A percentile compares a stretch with the other conserved stretches of the same genome.
These are phyloP conservation scores for Albizia julibrissin DNA, from an alignment of 306 rosid genomes.

Conservation along the genomic window DNA sequence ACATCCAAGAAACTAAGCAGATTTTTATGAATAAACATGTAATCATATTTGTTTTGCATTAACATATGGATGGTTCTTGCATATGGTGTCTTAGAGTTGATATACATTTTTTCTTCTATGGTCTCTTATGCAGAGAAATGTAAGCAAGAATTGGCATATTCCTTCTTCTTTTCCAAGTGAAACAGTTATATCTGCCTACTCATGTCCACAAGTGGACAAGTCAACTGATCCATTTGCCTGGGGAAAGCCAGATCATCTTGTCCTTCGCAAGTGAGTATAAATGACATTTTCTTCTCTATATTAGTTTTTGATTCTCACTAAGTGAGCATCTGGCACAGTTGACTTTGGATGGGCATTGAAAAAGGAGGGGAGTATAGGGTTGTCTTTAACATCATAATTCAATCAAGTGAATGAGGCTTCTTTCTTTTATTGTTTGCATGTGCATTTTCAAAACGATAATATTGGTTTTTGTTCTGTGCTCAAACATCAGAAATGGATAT, in stretches of 20 bases:
- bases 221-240: conserved; percentile 85
- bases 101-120: conserved; percentile 13
- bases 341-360: conserved; percentile 9
- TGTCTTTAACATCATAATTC: conserved; percentile 20
- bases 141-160: conserved; percentile 98
- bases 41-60: conserved; percentile 29
- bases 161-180: conserved; percentile 89
- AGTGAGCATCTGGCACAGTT: conserved; percentile 15
- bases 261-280: conserved; percentile 85
- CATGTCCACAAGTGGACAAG: conserved; percentile 80
- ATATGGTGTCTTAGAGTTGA: conserved; percentile 16
- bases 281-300: conserved; percentile 6
- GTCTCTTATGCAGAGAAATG: conserved; percentile 70
- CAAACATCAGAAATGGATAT: neutral
- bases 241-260: conserved; percentile 97
- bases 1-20: conserved; percentile 48
- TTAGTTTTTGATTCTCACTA: neutral
- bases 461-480: neutral
- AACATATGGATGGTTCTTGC: conserved; percentile 27
- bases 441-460: neutral
- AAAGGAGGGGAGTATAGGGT: neutral
- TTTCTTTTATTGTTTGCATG: neutral
- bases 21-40: conserved; percentile 81
- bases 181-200: conserved; percentile 79
- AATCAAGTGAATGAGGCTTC: neutral